phyloP scores from a whole-genome alignment of 768 basidiomycete genomes.

The Lentinula detonsa region DNA sequence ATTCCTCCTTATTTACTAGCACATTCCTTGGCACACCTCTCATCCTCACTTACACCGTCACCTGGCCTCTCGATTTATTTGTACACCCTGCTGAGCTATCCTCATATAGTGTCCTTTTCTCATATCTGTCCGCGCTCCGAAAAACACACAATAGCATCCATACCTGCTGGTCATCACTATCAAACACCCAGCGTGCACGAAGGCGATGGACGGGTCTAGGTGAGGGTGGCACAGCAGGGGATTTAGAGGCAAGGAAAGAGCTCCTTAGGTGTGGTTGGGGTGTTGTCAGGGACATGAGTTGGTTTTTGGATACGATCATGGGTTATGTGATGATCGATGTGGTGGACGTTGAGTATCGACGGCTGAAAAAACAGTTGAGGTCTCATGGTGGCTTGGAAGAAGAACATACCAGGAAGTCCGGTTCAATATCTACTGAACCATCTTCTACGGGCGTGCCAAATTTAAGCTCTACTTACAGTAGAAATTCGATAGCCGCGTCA shows the following conservation, averaged over 20 bases:
- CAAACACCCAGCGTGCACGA: constrained; percentile 78
- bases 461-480: not conserved
- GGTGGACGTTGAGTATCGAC: constrained; percentile 75
- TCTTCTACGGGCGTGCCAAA: constrained; percentile 11
- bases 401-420: not conserved
- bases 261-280: constrained; percentile 83
- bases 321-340: constrained; percentile 91
- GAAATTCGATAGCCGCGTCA: constrained; percentile 14
- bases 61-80: constrained; percentile 90
- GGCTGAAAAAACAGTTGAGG: constrained; percentile 54
- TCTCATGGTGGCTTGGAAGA: constrained; percentile 12
- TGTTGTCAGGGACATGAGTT: constrained; percentile 80
- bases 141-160: constrained; percentile 80
- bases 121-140: constrained; percentile 77
- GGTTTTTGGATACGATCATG: constrained; percentile 82
- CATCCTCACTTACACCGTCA: constrained; percentile 59
- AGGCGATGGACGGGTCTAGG: constrained; percentile 83
- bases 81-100: constrained; percentile 69
- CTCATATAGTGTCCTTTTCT: constrained; percentile 71
- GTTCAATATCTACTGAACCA: constrained; percentile 4
- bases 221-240: constrained; percentile 78
- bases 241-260: constrained; percentile 54
- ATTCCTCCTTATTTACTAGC: constrained; percentile 57
- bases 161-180: constrained; percentile 79
- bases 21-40: constrained; percentile 78